Evolutionary conservation across 495 filamentous ascomycete species (phyloP).

Genomic region (Letharia columbiana): DNA sequence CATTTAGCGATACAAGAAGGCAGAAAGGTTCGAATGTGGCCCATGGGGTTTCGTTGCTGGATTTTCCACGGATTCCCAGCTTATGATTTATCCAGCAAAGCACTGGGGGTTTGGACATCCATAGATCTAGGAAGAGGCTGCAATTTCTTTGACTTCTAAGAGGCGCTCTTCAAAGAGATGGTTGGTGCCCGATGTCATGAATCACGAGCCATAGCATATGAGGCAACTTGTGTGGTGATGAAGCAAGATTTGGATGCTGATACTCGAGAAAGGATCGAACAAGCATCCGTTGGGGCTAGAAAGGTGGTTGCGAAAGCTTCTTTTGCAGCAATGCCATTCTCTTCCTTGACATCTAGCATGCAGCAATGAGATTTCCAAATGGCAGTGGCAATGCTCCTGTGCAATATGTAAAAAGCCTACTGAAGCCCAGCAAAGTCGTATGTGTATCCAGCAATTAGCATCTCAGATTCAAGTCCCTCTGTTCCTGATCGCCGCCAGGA

Average conservation of each 20-base stretch:
- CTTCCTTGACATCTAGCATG: not conserved
- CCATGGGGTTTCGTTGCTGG: slow-evolving; percentile 17
- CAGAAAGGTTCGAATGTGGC: slow-evolving; percentile 24
- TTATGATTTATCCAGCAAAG: slow-evolving; percentile 17
- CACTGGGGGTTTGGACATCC: slow-evolving; percentile 12
- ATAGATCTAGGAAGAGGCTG: not conserved
- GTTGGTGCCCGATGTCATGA: not conserved
- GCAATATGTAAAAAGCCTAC: not conserved
- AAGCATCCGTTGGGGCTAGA: not conserved
- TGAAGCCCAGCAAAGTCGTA: not conserved
- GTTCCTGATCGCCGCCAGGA: slow-evolving; percentile 13
- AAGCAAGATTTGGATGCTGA: not conserved
- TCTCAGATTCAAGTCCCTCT: not conserved
- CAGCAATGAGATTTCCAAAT: not conserved
- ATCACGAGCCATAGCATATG: not conserved
- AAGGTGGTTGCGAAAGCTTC: not conserved
- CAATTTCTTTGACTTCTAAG: not conserved
- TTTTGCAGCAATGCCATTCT: not conserved
- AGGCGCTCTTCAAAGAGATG: not conserved
- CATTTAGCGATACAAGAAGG: slow-evolving; percentile 30
- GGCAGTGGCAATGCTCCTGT: not conserved
- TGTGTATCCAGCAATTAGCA: not conserved
- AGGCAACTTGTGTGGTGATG: not conserved
- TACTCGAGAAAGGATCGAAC: not conserved
- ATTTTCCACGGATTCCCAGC: slow-evolving; percentile 15